These are phyloP conservation scores for Zychaea mexicana DNA, from an alignment of 371 early-diverging fungal species.

Conservation along the genomic window DNA sequence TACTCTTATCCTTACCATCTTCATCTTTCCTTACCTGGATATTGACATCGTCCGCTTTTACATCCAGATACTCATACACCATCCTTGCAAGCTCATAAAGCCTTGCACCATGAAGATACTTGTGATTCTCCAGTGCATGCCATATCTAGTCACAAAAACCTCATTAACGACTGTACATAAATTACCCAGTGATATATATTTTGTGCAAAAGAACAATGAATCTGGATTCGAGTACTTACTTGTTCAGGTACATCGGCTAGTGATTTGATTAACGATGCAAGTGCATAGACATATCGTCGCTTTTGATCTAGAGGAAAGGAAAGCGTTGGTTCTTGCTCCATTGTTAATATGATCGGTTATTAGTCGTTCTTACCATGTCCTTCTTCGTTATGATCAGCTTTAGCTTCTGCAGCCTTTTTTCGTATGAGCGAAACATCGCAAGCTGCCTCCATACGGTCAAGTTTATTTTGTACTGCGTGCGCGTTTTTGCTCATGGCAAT, in stretches of 20 bases:
- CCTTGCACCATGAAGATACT: constrained; percentile 71
- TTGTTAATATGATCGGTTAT: too few species aligned
- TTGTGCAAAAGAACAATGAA: neutral
- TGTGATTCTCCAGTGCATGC: constrained; percentile 74
- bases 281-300: constrained; percentile 60
- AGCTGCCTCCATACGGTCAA: constrained; percentile 59
- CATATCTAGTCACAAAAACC: constrained; percentile 59
- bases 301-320: constrained; percentile 45
- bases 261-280: constrained; percentile 82
- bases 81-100: constrained; percentile 69
- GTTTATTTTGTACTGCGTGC: constrained; percentile 52
- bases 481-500: constrained; percentile 72
- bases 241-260: constrained; percentile 87
- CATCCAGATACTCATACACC: constrained; percentile 66
- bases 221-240: constrained; percentile 33
- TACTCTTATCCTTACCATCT: constrained; percentile 21
- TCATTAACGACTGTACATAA: neutral
- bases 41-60: constrained; percentile 27
- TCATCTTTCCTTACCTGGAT: neutral
- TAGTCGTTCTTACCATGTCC: constrained; percentile 17
- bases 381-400: constrained; percentile 11
- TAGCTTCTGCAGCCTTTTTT: constrained; percentile 14
- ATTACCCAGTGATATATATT: neutral
- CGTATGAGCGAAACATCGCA: constrained; percentile 64
- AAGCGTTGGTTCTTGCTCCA: neutral